Percentiles rank a stretch among this genome's conserved stretches.
phyloP scores from a whole-genome alignment of 2,329 filamentous ascomycete species.

The Alternaria hordeiaustralica region DNA sequence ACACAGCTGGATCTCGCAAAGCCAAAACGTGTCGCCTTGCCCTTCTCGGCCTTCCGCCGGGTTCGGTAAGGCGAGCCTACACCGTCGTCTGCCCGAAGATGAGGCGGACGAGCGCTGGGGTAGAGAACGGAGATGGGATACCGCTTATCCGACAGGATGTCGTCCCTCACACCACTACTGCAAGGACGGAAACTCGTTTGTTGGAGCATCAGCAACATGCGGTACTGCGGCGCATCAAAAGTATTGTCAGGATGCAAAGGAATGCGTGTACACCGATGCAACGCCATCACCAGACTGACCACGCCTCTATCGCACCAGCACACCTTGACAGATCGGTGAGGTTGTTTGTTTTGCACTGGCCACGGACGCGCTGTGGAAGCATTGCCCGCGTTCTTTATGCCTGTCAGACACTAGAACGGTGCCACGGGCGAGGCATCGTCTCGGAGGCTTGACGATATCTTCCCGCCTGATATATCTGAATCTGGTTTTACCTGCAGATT shows the following conservation, averaged over 20 bases:
- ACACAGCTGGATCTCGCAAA: conserved; percentile 6
- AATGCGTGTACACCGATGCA: conserved; percentile 22
- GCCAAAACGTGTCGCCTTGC: conserved; percentile 5
- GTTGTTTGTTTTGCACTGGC: conserved; percentile 7
- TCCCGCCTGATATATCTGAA: conserved; percentile 27
- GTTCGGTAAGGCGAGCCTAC: not conserved
- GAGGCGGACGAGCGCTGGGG: conserved; percentile 27
- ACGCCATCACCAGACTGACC: conserved; percentile 12
- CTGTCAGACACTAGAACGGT: conserved; percentile 16
- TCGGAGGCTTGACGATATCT: conserved; percentile 26
- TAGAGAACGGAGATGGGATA: conserved; percentile 18
- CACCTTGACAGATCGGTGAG: conserved; percentile 23
- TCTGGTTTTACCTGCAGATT: conserved; percentile 31
- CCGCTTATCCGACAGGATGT: conserved; percentile 24
- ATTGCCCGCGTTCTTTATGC: conserved; percentile 16
- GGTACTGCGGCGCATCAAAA: conserved; percentile 23
- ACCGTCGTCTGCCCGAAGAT: conserved; percentile 8
- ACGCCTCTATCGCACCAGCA: conserved; percentile 12
- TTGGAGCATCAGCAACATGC: conserved; percentile 20
- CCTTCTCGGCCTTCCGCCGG: not conserved
- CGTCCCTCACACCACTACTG: conserved; percentile 27
- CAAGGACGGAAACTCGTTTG: conserved; percentile 33
- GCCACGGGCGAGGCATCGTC: conserved; percentile 22
- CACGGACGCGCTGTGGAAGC: conserved; percentile 2
- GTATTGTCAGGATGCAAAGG: conserved; percentile 26